Base-by-base conservation (phyloP, 129 eudicot species). In the Oenanthe sinensis region DNA sequence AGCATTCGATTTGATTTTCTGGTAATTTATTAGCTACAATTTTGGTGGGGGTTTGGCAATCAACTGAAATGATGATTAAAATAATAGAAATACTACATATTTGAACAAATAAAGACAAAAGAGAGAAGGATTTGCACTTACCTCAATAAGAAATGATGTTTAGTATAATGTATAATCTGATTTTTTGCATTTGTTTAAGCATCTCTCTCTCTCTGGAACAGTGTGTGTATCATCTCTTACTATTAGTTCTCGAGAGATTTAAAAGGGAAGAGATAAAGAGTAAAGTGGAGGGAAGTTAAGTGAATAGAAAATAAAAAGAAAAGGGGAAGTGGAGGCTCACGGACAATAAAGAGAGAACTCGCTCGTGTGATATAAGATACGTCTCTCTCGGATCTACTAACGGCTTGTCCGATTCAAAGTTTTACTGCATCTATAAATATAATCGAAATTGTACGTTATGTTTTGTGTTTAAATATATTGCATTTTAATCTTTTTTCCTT, bases 271-370 rank as follows among this genome's bases (percentile, higher is more conserved):
- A 24, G 9, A 39, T n/a, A 39, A 47, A 30, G 55, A 74, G 76
- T 44, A 22, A 45, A 74, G 42, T 26, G 77, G 39, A 74, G 77
- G 55, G 55, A 74, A 74, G 43, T 37, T n/a, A 72, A 43, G 14
- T 13, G 14, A 43, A 22, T 1, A 39, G 33, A 12, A 71, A 20
- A 22, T n/a, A 19, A 12, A 22, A 10, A 4, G 22, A 20, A 24
- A 24, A 46, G 12, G 55, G 14, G 26, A 11, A 39, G 45, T 20
- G 20, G 26, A 46, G 49, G 19, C 22, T 10, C 77, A 74, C 77
- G 77, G 77, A 46, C 60, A 46, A 74, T 24, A 74, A 74, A 74
- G 60, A 11, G 12, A 46, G 24, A 74, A 15, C 17, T 28, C 60
- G 36, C 58, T 15, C 48, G 42, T 46, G 54, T 19, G 36, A 20